These are phyloP conservation scores for Entomortierella chlamydospora DNA, from an alignment of 192 early-diverging fungal genomes.

Conservation along the genomic window DNA sequence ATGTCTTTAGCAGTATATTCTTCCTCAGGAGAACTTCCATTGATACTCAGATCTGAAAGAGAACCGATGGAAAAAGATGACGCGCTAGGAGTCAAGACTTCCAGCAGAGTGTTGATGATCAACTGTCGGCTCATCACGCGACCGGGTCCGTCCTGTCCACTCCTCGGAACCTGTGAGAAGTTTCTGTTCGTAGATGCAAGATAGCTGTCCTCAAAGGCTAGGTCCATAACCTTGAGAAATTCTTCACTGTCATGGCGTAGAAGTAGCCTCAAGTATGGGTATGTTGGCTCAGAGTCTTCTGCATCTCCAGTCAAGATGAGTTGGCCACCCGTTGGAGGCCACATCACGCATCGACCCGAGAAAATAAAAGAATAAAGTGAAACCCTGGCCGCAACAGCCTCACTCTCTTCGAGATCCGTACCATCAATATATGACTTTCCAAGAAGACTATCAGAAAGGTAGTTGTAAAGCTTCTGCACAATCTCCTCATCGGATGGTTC, in stretches of 20 bases:
- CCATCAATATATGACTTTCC: constrained; percentile 66
- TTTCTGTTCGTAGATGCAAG: constrained; percentile 42
- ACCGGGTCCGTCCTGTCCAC: constrained; percentile 65
- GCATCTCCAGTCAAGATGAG: constrained; percentile 64
- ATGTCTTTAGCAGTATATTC: constrained; percentile 53
- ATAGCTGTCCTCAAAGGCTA: constrained; percentile 71
- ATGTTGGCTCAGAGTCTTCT: constrained; percentile 67
- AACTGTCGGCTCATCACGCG: constrained; percentile 68
- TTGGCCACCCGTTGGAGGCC: constrained; percentile 65
- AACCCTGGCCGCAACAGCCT: constrained; percentile 62
- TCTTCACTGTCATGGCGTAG: constrained; percentile 64
- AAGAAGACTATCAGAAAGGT: constrained; percentile 61
- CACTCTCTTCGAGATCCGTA: constrained; percentile 34
- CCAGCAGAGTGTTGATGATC: constrained; percentile 68
- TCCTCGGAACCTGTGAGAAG: constrained; percentile 44
- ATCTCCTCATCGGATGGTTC: constrained; percentile 41
- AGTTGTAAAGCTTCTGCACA: constrained; percentile 65
- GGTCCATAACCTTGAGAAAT: constrained; percentile 63
- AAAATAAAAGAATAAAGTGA: constrained; percentile 71
- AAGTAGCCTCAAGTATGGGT: constrained; percentile 67
- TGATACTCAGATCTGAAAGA: constrained; percentile 21
- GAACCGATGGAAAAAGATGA: constrained; percentile 44
- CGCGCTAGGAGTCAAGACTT: constrained; percentile 60
- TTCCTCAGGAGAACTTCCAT: neutral
- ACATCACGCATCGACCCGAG: constrained; percentile 70